phyloP scores from a whole-genome alignment of 2,329 filamentous ascomycete species.

The Nigrograna mackinnonii region DNA sequence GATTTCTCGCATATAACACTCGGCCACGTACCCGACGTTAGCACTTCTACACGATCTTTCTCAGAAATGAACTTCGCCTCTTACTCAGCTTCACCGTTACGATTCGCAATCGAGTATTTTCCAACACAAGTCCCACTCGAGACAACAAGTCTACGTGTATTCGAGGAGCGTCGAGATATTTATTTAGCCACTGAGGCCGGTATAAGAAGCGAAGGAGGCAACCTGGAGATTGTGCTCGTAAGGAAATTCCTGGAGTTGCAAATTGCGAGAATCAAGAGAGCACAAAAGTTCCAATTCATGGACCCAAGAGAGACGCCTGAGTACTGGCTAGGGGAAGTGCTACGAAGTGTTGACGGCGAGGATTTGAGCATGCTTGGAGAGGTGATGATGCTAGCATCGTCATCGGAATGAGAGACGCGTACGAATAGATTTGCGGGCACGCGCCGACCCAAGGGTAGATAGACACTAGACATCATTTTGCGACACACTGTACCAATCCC shows the following conservation, averaged over 20 bases:
- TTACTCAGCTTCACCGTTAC: background rate
- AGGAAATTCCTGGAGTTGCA: constrained; percentile 2
- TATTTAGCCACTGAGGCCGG: constrained; percentile 1
- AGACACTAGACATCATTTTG: too few species aligned
- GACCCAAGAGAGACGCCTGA: background rate
- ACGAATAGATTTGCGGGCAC: too few species aligned
- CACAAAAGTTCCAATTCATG: background rate
- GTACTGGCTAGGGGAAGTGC: background rate
- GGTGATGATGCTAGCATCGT: background rate
- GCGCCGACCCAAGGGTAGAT: too few species aligned
- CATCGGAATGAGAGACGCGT: too few species aligned
- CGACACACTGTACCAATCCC: too few species aligned
- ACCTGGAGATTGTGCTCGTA: background rate
- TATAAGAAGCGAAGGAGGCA: background rate
- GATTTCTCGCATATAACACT: background rate
- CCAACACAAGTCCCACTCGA: background rate
- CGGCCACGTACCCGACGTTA: background rate
- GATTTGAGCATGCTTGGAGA: background rate
- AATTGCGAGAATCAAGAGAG: background rate
- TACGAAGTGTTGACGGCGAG: background rate
- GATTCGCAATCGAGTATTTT: background rate
- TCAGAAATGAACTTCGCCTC: background rate
- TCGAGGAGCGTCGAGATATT: background rate
- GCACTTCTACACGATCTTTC: constrained; percentile 2
- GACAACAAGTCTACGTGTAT: background rate